Percentiles rank a stretch among this genome's conserved stretches.
Evolutionary conservation across 495 filamentous ascomycete species (phyloP).

Genomic region (Penicillium flavigenum): DNA sequence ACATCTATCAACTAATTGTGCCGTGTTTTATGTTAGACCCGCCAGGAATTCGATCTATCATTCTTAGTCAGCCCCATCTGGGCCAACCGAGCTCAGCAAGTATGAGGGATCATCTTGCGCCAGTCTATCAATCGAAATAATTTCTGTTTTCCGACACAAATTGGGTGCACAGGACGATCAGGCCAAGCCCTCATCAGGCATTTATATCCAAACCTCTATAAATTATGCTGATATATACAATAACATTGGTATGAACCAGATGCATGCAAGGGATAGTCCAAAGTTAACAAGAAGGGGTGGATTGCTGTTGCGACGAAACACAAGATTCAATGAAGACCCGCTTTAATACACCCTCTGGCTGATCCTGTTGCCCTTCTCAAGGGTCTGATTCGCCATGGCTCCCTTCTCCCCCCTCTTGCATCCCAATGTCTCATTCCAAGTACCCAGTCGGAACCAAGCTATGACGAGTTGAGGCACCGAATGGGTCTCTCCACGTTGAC

Average conservation of each 20-base stretch:
- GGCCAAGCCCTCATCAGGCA: slow-evolving; percentile 24
- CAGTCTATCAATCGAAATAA: not conserved
- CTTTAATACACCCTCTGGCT: slow-evolving; percentile 26
- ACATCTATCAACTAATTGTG: slow-evolving; percentile 1
- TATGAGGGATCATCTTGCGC: slow-evolving; percentile 12
- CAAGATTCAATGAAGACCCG: slow-evolving; percentile 32
- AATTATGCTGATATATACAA: slow-evolving; percentile 8
- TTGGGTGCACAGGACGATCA: not conserved
- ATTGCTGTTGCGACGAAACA: slow-evolving; percentile 34
- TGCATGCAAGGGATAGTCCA: slow-evolving; percentile 25
- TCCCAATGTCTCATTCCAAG: slow-evolving; percentile 36
- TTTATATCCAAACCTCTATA: slow-evolving; percentile 21
- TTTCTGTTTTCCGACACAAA: not conserved
- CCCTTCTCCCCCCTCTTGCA: slow-evolving; percentile 17
- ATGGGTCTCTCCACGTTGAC: slow-evolving; percentile 30
- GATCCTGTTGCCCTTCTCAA: slow-evolving; percentile 30
- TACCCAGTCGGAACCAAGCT: slow-evolving; percentile 15
- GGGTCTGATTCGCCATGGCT: slow-evolving; percentile 28
- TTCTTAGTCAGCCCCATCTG: slow-evolving; percentile 5
- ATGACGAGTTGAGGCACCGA: slow-evolving; percentile 26
- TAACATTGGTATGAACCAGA: slow-evolving; percentile 19
- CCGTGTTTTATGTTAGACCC: not conserved
- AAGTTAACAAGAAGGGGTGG: slow-evolving; percentile 19
- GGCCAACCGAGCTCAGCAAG: slow-evolving; percentile 2
- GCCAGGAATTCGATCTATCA: not conserved